A percentile compares a stretch with the other conserved stretches of the same genome.
phyloP scores from a whole-genome alignment of 1,284 basidiomycete species.

The Cryptococcus sp. region DNA sequence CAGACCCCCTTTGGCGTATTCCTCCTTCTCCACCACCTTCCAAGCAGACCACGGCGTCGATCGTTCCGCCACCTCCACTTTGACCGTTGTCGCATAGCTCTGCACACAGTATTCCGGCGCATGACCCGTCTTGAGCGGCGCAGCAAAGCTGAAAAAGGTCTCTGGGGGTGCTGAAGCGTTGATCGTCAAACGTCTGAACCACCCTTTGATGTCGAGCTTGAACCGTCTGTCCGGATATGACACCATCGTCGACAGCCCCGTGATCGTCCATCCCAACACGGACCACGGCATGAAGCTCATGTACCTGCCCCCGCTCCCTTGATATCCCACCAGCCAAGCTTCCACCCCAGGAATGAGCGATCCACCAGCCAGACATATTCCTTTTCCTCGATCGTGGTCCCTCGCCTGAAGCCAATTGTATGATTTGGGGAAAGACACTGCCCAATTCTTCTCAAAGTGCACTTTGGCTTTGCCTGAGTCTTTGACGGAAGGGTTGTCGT shows the following conservation, averaged over 20 bases:
- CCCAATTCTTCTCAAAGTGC: conserved; percentile 32
- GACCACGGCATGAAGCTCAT: conserved; percentile 19
- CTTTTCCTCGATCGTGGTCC: conserved; percentile 11
- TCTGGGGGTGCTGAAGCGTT: conserved; percentile 8
- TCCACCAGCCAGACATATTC: conserved; percentile 23
- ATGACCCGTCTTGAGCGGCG: conserved; percentile 23
- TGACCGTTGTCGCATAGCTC: conserved; percentile 18
- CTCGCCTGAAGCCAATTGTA: conserved; percentile 28
- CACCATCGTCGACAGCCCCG: conserved; percentile 15
- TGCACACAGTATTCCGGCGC: conserved; percentile 16
- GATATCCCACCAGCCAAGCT: conserved; percentile 24
- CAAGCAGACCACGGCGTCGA: conserved; percentile 14
- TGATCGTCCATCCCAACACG: conserved; percentile 15
- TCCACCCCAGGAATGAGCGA: conserved; percentile 19
- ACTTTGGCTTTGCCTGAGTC: conserved; percentile 12
- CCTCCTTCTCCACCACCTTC: conserved; percentile 9
- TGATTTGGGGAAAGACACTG: conserved; percentile 20
- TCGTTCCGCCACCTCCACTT: conserved; percentile 15
- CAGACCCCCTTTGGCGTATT: conserved; percentile 16
- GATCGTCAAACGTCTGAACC: conserved; percentile 18
- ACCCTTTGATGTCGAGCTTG: conserved; percentile 21
- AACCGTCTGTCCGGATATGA: conserved; percentile 8
- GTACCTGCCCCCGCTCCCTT: conserved; percentile 8
- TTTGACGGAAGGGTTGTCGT: conserved; percentile 6
- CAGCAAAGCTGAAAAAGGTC: conserved; percentile 23